These are phyloP conservation scores for Epichloe brachyelytri DNA, from an alignment of 2,329 filamentous ascomycete genomes.

Conservation along the genomic window DNA sequence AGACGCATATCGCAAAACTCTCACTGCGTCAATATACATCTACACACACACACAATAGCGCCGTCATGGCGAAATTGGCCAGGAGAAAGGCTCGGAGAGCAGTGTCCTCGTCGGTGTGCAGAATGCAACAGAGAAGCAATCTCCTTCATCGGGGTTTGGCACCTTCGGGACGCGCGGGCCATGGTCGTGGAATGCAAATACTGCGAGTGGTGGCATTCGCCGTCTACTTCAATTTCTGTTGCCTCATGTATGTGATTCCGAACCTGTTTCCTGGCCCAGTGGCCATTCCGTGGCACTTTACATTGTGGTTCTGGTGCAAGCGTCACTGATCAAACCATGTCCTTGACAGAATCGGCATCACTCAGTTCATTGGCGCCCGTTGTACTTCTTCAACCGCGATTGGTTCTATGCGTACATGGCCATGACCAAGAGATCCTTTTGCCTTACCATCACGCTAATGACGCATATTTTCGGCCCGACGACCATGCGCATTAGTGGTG, in stretches of 20 bases:
- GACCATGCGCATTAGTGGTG: constrained; percentile 68
- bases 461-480: constrained; percentile 85
- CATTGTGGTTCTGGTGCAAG: background rate
- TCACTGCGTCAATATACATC: background rate
- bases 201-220: constrained; percentile 38
- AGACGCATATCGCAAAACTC: background rate
- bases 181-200: constrained; percentile 36
- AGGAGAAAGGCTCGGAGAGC: constrained; percentile 12
- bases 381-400: constrained; percentile 64
- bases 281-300: background rate
- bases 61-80: constrained; percentile 14
- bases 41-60: background rate
- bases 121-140: constrained; percentile 8
- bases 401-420: constrained; percentile 81
- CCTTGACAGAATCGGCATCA: constrained; percentile 44
- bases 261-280: background rate
- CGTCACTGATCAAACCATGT: constrained; percentile 5
- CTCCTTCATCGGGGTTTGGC: constrained; percentile 14
- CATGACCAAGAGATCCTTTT: constrained; percentile 74
- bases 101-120: constrained; percentile 15
- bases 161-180: constrained; percentile 42
- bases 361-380: constrained; percentile 65
- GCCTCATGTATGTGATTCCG: constrained; percentile 26
- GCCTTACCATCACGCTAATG: constrained; percentile 63
- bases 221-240: constrained; percentile 38